Base-by-base conservation (phyloP, 2,329 filamentous ascomycete genomes). In the Xylaria sp. region DNA sequence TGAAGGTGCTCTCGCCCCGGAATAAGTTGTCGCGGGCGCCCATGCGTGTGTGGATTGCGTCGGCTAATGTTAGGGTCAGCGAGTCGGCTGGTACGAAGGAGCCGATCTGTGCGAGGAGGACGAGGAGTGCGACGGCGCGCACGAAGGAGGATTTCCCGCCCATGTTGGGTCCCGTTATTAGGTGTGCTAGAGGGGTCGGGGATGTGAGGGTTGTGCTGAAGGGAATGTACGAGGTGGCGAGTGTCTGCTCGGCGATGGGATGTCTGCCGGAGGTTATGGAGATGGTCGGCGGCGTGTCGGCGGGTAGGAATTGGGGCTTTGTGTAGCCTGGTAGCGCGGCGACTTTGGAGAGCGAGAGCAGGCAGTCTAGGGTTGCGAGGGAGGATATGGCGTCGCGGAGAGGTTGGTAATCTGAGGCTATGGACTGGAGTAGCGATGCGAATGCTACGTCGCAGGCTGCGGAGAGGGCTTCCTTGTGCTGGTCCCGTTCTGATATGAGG, bases 91-190 rank as follows among this genome's bases (percentile, higher is more conserved):
- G 96, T 0, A 99, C 94, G 79, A 94, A 99, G 43, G 93, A 97
- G 59, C 96, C 96, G 71, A 97, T 91, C 78, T 99, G 96, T 8
- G 93, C 94, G 83, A 99, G 94, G 75, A 99, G 94, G 56, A 92
- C 88, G 70, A 98, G 93, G 7, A 99, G 88, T 10, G 96, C 95
- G 52, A 97, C 90, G 72, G 94, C 93, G 61, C 96, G 93, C 25
- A 99, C 95, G 79, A 97, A 99, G 66, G 92, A 96, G n/a, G 93
- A 97, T 78, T 99, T 99, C 65, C 96, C 96, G 75, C 96, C 96
- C 96, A 99, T 99, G 82, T 99, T 99, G 34, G 96, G 96, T 0
- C 96, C 96, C 0, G 96, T 99, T 75, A 99, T 91, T 64, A 98
- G 90, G 73, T 97, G 88, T 2, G 93, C 93, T 6, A 92, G 86